Evolutionary conservation across 108 stramenopile genomes (phyloP), one percentile per base, ranked within the genome.

Genomic region (Skeletonema menzelii): DNA sequence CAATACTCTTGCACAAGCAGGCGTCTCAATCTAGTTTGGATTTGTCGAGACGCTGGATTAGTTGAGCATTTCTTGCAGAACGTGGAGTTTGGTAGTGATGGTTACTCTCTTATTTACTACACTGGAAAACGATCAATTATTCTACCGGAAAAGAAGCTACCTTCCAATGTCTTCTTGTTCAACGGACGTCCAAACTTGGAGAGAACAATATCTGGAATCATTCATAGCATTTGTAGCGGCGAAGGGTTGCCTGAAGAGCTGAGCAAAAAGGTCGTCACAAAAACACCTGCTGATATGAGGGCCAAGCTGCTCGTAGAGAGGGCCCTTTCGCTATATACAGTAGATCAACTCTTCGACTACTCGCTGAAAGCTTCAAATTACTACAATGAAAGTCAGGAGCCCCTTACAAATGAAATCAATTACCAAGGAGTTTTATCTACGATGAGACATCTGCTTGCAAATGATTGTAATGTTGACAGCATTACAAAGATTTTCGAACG

Each of bases 291-390:
- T 3, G 63, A 71, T 20, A 47, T 77, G 28, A 53, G 69, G 19
- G 37, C 63, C 11, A 70, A 65, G 69, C 28, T 65, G 11, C 55
- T 77, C 34, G 40, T 79, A 0, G 72, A 61, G 47, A 79, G 67
- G 59, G 73, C 73, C 10, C 27, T 75, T 8, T 69, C 67, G 0
- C 19, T 75, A 4, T 79, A 79, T 67, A 55, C 59, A 8, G 19
- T 69, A 27, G 78, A 79, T 63, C 73, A 79, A 31, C 73, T 79
- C 40, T 79, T 69, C 46, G 78, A 79, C 19, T 79, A 62, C 32
- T 40, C 73, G 22, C 38, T 69, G 7, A 69, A 75, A 15, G 77
- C 77, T 27, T 67, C 59, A 2, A 27, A 34, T 38, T 12, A 20
- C 49, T 75, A 38, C 59, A 58, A 67, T 58, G 65, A 49, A 27